These are phyloP conservation scores for Curvularia hawaiiensis DNA, from an alignment of 2,329 filamentous ascomycete species.

Conservation along the genomic window DNA sequence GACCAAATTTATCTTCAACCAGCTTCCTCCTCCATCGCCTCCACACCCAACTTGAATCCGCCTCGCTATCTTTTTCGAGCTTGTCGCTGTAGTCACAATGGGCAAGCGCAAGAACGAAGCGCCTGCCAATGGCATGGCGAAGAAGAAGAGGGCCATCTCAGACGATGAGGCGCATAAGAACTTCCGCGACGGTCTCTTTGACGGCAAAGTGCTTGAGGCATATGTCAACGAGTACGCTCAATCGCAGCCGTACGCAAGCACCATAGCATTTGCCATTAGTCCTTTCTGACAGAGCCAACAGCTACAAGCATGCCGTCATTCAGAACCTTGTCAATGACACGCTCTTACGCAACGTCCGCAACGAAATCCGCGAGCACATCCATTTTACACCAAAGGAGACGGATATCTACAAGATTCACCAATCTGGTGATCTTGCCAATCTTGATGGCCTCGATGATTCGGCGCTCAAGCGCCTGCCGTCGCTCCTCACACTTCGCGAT, in stretches of 20 bases:
- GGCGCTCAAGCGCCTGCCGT: constrained; percentile 84
- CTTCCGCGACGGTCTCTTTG: constrained; percentile 48
- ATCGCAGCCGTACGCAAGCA: constrained; percentile 46
- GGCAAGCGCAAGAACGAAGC: constrained; percentile 52
- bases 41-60: constrained; percentile 8
- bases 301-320: constrained; percentile 94
- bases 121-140: constrained; percentile 45
- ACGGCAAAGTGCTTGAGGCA: constrained; percentile 39
- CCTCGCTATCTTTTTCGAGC: constrained; percentile 32
- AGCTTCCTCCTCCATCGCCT: constrained; percentile 7
- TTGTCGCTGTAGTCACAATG: constrained; percentile 17
- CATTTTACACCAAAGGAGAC: constrained; percentile 98
- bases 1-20: constrained; percentile 22
- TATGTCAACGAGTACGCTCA: constrained; percentile 46
- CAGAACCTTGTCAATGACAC: constrained; percentile 76
- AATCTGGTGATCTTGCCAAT: constrained; percentile 96
- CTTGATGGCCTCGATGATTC: constrained; percentile 90
- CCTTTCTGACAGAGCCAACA: constrained; percentile 32
- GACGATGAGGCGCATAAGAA: constrained; percentile 48
- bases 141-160: constrained; percentile 52
- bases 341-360: constrained; percentile 83
- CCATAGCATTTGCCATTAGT: not conserved
- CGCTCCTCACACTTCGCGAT: constrained; percentile 89
- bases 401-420: constrained; percentile 99
- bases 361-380: constrained; percentile 88